Base-by-base conservation (phyloP, 2,329 filamentous ascomycete genomes). In the Ophiostoma sp. region DNA sequence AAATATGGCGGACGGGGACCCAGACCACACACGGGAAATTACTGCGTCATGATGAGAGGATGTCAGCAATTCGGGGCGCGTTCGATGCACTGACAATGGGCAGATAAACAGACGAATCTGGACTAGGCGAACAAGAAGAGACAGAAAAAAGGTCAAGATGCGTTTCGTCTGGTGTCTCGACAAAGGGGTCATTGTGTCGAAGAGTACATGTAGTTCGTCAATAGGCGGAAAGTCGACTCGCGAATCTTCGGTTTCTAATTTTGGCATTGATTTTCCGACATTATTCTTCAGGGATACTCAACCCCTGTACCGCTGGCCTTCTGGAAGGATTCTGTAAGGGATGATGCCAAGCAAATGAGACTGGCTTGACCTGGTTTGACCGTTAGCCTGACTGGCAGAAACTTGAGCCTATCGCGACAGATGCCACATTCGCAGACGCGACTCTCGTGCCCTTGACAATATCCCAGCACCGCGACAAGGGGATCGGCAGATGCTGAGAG, bases 311-410 rank as follows among this genome's bases (percentile, higher is more conserved):
- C 33, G 22, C 36, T 66, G n/a, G 9, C 12, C 39, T 66, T 66
- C 61, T 66, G 39, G 61, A 66, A 66, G 61, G 36, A 66, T 66
- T 66, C 61, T 66, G 61, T 45, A 25, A 22, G 61, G 61, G 22
- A 66, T 3, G 22, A 15, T 66, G 63, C 63, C 63, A 66, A 66
- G 63, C 22, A 48, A 66, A 19, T 48, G 22, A 48, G 63, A 64
- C 33, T 57, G 8, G 25, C 25, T 15, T 28, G 52, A 55, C 50
- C 50, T n/a, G n/a, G n/a, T n/a, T n/a, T n/a, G n/a, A n/a, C 15
- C 22, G 48, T 7, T 9, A 55, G 22, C 50, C 19, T 55, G 50
- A 11, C 22, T 55, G 11, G 39, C 2, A 4, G 42, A 45, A 45
- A 15, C 19, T 45, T 15, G 42, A 17, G 3, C 19, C 33, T 22